Conservation (phyloP, 345 rosid species). For the Ceriops zippeliana region DNA sequence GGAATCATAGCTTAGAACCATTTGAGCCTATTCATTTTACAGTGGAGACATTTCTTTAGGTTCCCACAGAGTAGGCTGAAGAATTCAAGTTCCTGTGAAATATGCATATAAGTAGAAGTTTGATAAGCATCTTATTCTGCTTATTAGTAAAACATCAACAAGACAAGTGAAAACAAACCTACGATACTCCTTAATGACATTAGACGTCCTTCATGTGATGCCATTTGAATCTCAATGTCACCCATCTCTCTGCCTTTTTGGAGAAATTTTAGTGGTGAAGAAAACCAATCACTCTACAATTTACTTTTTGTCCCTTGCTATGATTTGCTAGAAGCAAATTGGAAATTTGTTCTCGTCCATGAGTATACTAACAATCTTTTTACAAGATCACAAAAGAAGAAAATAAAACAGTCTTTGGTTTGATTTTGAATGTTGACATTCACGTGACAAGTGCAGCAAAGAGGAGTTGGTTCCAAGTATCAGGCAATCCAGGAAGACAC, state of each 20-base stretch:
- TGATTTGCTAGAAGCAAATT: conserved; percentile 7
- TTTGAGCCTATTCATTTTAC: neutral
- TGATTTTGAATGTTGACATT: conserved; percentile 13
- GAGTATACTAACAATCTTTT: conserved; percentile 14
- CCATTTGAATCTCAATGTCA: no score
- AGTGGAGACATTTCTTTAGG: neutral
- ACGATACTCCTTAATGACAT: neutral
- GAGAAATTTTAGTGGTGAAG: no score
- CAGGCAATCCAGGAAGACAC: conserved; percentile 96
- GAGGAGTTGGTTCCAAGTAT: conserved; percentile 92
- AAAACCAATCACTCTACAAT: conserved; percentile 35
- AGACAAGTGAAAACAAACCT: neutral
- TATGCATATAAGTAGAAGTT: neutral
- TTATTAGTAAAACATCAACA: no score
- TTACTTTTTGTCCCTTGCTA: conserved; percentile 22
- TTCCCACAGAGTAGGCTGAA: neutral
- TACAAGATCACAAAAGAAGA: neutral
- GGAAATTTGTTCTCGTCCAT: conserved; percentile 6
- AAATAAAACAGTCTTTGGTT: neutral
- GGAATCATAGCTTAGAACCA: neutral
- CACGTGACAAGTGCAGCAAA: conserved; percentile 69
- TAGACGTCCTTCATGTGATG: neutral
- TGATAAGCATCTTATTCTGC: no score
- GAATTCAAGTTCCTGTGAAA: neutral
- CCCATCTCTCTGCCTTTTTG: no score